A percentile compares a stretch with the other conserved stretches of the same genome.
Evolutionary conservation across 2,329 filamentous ascomycete species (phyloP).

Genomic region (Talaromyces sp.): DNA sequence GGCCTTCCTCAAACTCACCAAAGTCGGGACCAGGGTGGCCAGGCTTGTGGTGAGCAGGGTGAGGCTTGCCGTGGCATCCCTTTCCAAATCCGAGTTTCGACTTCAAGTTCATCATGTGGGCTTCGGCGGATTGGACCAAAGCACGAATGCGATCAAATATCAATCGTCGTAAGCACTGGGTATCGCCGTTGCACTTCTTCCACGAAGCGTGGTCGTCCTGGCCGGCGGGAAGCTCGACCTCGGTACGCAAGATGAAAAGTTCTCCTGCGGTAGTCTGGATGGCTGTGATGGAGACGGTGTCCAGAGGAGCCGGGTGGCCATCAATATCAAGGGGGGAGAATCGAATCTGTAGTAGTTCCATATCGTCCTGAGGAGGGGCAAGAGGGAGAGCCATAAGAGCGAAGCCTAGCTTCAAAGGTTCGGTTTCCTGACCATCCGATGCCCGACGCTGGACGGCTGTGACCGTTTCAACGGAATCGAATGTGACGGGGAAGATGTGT

Average conservation of each 20-base stretch:
- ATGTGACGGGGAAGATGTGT: conserved; percentile 38
- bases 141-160: conserved; percentile 38
- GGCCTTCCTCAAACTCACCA: conserved; percentile 9
- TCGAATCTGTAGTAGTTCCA: conserved; percentile 37
- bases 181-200: conserved; percentile 41
- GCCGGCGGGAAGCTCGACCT: conserved; percentile 37
- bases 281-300: conserved; percentile 41
- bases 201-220: conserved; percentile 34
- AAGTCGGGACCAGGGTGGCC: neutral
- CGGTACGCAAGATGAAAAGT: conserved; percentile 36
- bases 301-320: conserved; percentile 41
- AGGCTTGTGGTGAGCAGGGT: neutral
- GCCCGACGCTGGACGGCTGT: conserved; percentile 34
- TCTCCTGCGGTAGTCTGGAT: conserved; percentile 35
- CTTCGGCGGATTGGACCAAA: conserved; percentile 38
- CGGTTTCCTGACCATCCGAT: conserved; percentile 35
- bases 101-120: conserved; percentile 32
- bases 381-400: conserved; percentile 40
- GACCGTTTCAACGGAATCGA: conserved; percentile 27
- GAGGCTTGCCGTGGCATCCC: conserved; percentile 32
- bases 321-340: conserved; percentile 47
- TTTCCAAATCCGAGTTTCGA: conserved; percentile 27
- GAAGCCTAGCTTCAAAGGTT: conserved; percentile 41
- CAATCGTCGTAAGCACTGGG: conserved; percentile 38
- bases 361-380: conserved; percentile 28